phyloP scores from a whole-genome alignment of 768 basidiomycete genomes.

The Coprinopsis cinerea region DNA sequence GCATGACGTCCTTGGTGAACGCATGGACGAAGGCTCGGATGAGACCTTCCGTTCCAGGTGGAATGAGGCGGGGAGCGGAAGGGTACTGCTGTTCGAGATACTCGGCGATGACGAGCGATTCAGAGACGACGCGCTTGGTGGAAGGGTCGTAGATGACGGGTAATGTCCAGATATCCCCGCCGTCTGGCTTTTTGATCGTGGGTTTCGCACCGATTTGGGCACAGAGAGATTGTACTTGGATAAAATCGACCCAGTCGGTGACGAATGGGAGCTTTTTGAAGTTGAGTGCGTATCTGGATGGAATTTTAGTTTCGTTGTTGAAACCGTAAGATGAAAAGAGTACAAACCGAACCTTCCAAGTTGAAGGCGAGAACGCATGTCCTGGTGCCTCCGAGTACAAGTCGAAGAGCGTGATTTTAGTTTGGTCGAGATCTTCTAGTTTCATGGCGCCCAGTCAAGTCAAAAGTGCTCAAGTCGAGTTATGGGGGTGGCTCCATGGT shows the following conservation, averaged over 20 bases:
- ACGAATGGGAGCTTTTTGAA: constrained; percentile 11
- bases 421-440: constrained; percentile 3
- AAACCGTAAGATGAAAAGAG: not conserved
- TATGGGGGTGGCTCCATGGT: too few relatives aligned
- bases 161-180: constrained; percentile 26
- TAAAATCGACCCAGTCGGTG: constrained; percentile 9
- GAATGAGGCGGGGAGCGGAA: constrained; percentile 27
- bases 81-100: constrained; percentile 42
- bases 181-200: not conserved
- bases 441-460: too few relatives aligned
- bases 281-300: constrained; percentile 7
- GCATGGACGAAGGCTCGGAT: constrained; percentile 22
- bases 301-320: not conserved
- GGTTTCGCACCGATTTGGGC: constrained; percentile 5
- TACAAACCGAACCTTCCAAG: constrained; percentile 7
- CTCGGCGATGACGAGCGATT: constrained; percentile 34
- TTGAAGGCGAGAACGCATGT: not conserved
- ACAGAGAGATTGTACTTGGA: constrained; percentile 3
- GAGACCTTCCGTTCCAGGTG: constrained; percentile 25
- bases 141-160: constrained; percentile 44
- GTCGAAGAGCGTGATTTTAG: constrained; percentile 8
- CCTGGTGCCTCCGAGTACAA: not conserved
- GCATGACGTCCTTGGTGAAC: constrained; percentile 10
- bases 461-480: too few relatives aligned
- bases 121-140: constrained; percentile 27